A percentile compares a stretch with the other conserved stretches of the same genome.
Conservation (phyloP, 2,329 filamentous ascomycete species). For the Cordyceps militaris region DNA sequence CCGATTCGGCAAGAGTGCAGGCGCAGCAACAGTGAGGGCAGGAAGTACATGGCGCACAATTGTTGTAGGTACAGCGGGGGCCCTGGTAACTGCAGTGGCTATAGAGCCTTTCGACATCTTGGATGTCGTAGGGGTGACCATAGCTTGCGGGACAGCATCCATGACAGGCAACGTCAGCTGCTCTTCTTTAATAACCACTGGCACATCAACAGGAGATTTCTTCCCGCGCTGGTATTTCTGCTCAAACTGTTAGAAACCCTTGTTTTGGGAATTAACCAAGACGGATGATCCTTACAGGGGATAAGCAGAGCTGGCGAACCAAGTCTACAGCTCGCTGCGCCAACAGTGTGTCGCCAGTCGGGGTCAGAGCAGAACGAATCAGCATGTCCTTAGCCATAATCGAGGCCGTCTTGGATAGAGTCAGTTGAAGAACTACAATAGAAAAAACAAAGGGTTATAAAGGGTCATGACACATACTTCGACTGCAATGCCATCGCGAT, state of each 20-base stretch:
- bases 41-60: background rate
- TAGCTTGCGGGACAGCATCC: background rate
- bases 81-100: background rate
- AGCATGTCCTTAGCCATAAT: constrained; percentile 11
- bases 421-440: constrained; percentile 12
- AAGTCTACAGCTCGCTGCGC: background rate
- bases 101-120: background rate
- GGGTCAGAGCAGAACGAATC: background rate
- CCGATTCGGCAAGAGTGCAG: background rate
- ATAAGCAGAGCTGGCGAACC: background rate
- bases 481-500: constrained; percentile 23
- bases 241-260: background rate
- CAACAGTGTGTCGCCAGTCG: background rate
- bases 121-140: too few species aligned
- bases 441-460: background rate
- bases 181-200: too few species aligned
- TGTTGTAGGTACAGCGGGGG: background rate
- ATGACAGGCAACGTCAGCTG: background rate
- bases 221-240: constrained; percentile 6
- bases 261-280: background rate
- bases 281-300: background rate
- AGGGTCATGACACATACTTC: constrained; percentile 21
- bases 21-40: background rate
- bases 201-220: too few species aligned
- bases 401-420: constrained; percentile 1